Evolutionary conservation across 2,329 filamentous ascomycete species (phyloP), one percentile per base, ranked within the genome.

Genomic region (Penicillium verrucosum): DNA sequence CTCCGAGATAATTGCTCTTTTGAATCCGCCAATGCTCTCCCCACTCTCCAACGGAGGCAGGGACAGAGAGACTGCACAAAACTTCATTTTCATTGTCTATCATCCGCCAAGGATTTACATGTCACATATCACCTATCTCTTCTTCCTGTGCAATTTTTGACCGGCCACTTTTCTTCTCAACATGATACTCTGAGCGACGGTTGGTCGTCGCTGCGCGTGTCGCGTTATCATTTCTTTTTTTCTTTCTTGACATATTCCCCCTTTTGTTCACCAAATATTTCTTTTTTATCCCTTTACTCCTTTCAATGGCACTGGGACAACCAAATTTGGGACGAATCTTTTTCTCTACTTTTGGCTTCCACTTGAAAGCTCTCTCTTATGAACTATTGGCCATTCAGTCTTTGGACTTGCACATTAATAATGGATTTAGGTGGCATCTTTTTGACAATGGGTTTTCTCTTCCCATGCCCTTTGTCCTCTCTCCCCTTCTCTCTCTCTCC

Each of bases 211-310:
- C 56, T 58, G 48, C 51, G 30, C 59, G 57, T 65, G 57, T 66
- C 56, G 41, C 34, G 44, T 59, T 65, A 51, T 59, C 32, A 52
- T 59, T 34, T 41, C 58, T 63, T 68, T 58, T 60, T 60, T 61
- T 6, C n/a, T 57, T 62, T 61, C 60, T 63, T 62, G 63, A 66
- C 61, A 67, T 72, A 71, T 73, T 72, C 69, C 69, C 69, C 69
- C 66, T 71, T 66, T 62, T 66, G 70, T 72, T 70, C 50, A 61
- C 49, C 57, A 56, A 56, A 60, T 60, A 57, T 50, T 59, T 60
- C 56, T 59, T 59, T 60, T 60, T 59, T 57, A 42, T 52, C 41
- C 49, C 40, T 56, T 56, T 55, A 49, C 37, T 48, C 43, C 63
- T 62, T 58, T 55, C 59, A 52, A 62, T 59, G 63, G 55, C 61